Percentiles rank a stretch among this genome's conserved stretches.
These are phyloP conservation scores for Lycium barbarum DNA, from an alignment of 257 asterid species.

Conservation along the genomic window DNA sequence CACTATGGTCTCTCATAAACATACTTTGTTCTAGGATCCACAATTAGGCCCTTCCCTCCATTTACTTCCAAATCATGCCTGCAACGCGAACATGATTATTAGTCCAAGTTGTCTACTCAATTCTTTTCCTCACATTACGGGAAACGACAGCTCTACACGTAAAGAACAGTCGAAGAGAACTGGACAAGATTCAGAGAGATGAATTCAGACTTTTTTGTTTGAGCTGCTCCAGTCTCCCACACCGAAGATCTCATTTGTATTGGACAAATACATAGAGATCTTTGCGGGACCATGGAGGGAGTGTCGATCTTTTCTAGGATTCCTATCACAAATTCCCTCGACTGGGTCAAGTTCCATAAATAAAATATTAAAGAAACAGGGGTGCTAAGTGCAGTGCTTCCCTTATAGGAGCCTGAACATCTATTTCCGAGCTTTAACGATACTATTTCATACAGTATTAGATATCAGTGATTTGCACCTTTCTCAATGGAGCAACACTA, in stretches of 20 bases:
- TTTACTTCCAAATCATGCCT: constrained; percentile 98
- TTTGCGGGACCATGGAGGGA: background rate
- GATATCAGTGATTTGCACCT: background rate
- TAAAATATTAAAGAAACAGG: background rate
- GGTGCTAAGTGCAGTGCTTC: background rate
- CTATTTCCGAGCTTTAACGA: background rate
- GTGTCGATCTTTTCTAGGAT: background rate
- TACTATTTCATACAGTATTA: background rate
- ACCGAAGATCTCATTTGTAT: background rate
- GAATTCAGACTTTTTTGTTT: background rate
- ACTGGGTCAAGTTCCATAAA: background rate
- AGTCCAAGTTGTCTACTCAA: constrained; percentile 12
- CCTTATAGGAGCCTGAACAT: background rate
- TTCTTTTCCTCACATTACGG: background rate
- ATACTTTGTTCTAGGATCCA: constrained; percentile 92
- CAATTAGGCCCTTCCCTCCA: constrained; percentile 92
- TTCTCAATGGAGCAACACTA: background rate
- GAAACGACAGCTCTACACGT: background rate
- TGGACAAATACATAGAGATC: background rate
- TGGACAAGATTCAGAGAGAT: background rate
- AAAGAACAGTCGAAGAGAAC: background rate
- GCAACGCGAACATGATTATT: constrained; percentile 36
- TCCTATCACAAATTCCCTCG: background rate
- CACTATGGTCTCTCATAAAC: constrained; percentile 68
- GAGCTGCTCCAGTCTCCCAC: background rate